Percentiles rank a stretch among this genome's conserved stretches.
Evolutionary conservation across 2,329 filamentous ascomycete genomes (phyloP).

Genomic region (Epichloe aotearoae): DNA sequence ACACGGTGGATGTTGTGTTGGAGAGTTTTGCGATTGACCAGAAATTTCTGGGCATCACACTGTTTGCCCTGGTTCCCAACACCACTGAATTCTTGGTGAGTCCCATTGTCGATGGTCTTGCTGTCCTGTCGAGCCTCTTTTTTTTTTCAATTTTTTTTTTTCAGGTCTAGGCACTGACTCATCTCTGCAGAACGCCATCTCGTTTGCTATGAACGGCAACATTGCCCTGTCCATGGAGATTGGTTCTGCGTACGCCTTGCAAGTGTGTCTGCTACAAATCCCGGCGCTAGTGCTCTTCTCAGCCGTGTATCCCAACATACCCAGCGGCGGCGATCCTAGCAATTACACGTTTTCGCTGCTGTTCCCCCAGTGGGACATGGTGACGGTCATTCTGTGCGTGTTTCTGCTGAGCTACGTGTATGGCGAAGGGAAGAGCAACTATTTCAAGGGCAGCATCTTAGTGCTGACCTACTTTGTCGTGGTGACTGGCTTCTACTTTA

Average conservation of each 20-base stretch:
- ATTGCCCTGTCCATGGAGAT: constrained; percentile 99
- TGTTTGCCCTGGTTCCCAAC: constrained; percentile 94
- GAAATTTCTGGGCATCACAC: constrained; percentile 91
- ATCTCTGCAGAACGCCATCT: constrained; percentile 75
- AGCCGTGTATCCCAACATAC: constrained; percentile 48
- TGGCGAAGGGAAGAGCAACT: constrained; percentile 97
- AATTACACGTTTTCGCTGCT: constrained; percentile 70
- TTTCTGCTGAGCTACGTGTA: constrained; percentile 97
- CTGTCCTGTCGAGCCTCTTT: not conserved
- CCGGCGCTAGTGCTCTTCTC: constrained; percentile 88
- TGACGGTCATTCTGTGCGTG: constrained; percentile 89
- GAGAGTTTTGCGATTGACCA: constrained; percentile 85
- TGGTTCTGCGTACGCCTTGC: constrained; percentile 88
- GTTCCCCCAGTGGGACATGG: constrained; percentile 98
- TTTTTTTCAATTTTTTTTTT: not conserved
- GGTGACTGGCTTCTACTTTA: constrained; percentile 81
- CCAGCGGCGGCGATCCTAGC: constrained; percentile 24
- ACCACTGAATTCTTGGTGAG: constrained; percentile 91
- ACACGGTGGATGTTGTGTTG: constrained; percentile 93
- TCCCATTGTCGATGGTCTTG: constrained; percentile 5
- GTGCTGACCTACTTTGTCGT: constrained; percentile 89
- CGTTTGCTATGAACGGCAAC: constrained; percentile 98
- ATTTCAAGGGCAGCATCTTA: constrained; percentile 96
- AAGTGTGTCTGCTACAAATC: constrained; percentile 90
- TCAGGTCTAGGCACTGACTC: not conserved